Conservation (phyloP, 2,329 filamentous ascomycete genomes). For the Cyphellophora attinorum region DNA sequence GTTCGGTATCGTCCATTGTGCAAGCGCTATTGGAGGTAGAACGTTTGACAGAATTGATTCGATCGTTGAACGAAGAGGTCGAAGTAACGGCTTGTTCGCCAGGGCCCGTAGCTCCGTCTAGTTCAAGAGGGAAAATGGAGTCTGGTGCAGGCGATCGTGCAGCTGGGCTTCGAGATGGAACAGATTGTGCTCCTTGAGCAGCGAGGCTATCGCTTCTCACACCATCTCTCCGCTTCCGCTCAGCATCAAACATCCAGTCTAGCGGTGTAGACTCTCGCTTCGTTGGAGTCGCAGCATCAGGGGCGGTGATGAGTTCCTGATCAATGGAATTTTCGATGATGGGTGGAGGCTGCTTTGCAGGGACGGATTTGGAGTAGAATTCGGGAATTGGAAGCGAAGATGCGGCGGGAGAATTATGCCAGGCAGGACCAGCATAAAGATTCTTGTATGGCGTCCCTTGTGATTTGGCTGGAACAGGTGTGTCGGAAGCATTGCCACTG, state of each 20-base stretch:
- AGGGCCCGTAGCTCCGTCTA: constrained; percentile 45
- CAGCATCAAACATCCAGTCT: constrained; percentile 82
- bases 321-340: constrained; percentile 35
- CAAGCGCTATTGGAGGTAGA: constrained; percentile 18
- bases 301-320: constrained; percentile 12
- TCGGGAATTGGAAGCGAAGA: constrained; percentile 84
- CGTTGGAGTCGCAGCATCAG: constrained; percentile 25
- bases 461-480: constrained; percentile 23
- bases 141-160: constrained; percentile 35
- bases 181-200: constrained; percentile 40
- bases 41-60: constrained; percentile 33
- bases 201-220: constrained; percentile 40
- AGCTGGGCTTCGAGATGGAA: constrained; percentile 32
- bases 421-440: constrained; percentile 83
- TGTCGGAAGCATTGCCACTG: constrained; percentile 26
- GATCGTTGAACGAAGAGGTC: constrained; percentile 39
- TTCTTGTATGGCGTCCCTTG: constrained; percentile 34
- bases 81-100: constrained; percentile 53
- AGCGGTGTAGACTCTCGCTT: constrained; percentile 63
- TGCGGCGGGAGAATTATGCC: constrained; percentile 87
- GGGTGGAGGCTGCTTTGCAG: constrained; percentile 42
- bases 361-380: constrained; percentile 69
- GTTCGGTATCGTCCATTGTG: constrained; percentile 27
- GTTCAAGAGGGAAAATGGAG: constrained; percentile 58
- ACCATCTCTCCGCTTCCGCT: constrained; percentile 54